Evolutionary conservation across 2,329 filamentous ascomycete genomes (phyloP).

Genomic region (Penicillium sp.): DNA sequence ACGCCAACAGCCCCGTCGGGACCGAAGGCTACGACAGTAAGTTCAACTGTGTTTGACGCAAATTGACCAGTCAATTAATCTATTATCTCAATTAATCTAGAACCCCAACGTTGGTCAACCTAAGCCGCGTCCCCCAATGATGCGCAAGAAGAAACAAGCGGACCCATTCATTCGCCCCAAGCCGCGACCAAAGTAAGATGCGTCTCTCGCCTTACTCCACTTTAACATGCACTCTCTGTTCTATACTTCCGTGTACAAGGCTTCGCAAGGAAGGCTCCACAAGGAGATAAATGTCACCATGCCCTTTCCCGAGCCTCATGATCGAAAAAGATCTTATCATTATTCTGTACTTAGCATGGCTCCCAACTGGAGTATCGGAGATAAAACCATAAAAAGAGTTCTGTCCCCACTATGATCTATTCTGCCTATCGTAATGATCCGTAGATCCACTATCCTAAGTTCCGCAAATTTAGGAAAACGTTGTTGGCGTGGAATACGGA

Average conservation of each 20-base stretch:
- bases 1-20: slow-evolving; percentile 12
- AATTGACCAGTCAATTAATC: background rate
- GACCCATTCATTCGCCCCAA: background rate
- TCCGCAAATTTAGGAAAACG: background rate
- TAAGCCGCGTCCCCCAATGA: background rate
- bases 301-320: background rate
- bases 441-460: background rate
- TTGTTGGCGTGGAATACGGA: background rate
- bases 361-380: background rate
- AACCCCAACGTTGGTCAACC: background rate
- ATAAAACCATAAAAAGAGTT: background rate
- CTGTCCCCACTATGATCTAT: background rate
- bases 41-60: background rate
- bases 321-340: background rate
- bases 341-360: background rate
- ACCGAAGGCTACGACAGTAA: slow-evolving; percentile 3
- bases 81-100: background rate
- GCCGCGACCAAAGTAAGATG: background rate
- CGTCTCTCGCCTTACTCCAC: background rate
- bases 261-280: too few species aligned
- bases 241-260: background rate
- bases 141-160: background rate
- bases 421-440: background rate
- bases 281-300: background rate
- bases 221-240: background rate